Base-by-base conservation (phyloP, 306 rosid species). In the Oemleria cerasiformis region DNA sequence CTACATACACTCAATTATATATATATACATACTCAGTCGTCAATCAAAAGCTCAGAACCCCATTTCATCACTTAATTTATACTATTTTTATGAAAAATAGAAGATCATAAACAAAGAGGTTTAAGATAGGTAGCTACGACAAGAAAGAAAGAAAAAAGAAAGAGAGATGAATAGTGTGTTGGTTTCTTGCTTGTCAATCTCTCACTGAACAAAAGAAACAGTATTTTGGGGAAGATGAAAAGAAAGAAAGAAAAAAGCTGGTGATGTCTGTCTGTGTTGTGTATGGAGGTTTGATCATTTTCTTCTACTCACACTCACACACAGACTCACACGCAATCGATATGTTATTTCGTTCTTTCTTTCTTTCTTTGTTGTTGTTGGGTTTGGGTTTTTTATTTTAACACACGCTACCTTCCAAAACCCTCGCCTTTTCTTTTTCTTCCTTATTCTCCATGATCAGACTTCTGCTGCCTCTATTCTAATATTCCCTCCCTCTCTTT, bases 281-380 rank as follows among this genome's bases (percentile, higher is more conserved):
- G 19, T 19, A 0, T 59, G 40, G 21, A 16, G 47, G 63, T n/a
- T 36, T 14, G 36, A 57, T 62, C 1, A 34, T 7, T 30, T 30
- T 30, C 36, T 30, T 30, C 36, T 30, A 4, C 36, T 2, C 36
- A 30, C 36, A 1, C 36, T 30, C 36, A 30, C 36, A 30, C 36
- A 41, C 60, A 36, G 25, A 65, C 42, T 73, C 72, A 79, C 92
- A 89, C 92, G 96, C 92, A 85, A 85, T 73, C 77, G 88, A 79
- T 82, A 67, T 62, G 19, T 63, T n/a, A n/a, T n/a, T n/a, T 67
- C 41, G 64, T 42, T 19, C 9, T 25, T 41, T 61, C 55, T 69
- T 30, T 30, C 36, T 30, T 30, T 2, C 36, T 30, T 30, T 30
- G 36, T 4, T 2, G 36, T 30, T 30, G 36, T 30, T 30, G 36